phyloP scores from a whole-genome alignment of 768 basidiomycete species.

The Suillus placidus region DNA sequence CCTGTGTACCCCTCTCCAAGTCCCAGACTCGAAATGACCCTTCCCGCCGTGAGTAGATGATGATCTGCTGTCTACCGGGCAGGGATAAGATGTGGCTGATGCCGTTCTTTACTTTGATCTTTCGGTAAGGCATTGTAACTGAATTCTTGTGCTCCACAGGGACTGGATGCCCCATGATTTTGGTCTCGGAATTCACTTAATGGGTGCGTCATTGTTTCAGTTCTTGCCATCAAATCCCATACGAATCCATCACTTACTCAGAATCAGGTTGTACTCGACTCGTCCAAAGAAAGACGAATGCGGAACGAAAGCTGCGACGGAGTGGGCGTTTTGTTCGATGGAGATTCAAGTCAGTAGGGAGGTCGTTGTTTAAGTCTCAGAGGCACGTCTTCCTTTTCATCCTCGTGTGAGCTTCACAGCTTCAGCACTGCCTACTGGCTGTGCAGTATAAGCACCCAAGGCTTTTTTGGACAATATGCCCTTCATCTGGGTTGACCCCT shows the following conservation, averaged over 20 bases:
- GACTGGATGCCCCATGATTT: background rate
- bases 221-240: too few relatives aligned
- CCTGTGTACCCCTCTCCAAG: background rate
- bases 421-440: background rate
- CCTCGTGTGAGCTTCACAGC: background rate
- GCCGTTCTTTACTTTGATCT: too few relatives aligned
- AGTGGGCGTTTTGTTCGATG: background rate
- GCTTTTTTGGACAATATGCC: background rate
- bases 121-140: too few relatives aligned
- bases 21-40: background rate
- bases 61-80: too few relatives aligned
- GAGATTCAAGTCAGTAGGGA: too few relatives aligned
- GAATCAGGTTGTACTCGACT: background rate
- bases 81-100: too few relatives aligned
- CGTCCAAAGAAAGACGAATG: background rate
- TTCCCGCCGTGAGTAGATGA: background rate
- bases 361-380: too few relatives aligned
- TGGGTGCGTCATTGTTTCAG: background rate
- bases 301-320: background rate
- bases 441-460: background rate
- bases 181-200: background rate
- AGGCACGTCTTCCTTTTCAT: too few relatives aligned
- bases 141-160: too few relatives aligned
- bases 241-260: background rate
- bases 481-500: background rate